phyloP scores from a whole-genome alignment of 768 basidiomycete species.

The Ramaria sp. region DNA sequence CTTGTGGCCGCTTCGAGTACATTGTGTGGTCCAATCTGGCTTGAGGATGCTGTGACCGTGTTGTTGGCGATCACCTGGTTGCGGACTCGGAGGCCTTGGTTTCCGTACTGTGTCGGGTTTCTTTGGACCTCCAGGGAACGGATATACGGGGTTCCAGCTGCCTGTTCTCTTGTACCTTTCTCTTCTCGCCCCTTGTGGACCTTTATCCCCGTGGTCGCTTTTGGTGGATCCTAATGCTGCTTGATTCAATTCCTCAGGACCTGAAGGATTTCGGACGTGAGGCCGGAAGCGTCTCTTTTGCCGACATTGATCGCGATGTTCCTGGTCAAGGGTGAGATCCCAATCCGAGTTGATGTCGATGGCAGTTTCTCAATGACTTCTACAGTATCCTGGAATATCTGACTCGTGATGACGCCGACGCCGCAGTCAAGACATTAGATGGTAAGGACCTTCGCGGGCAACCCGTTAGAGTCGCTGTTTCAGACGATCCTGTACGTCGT shows the following conservation, averaged over 20 bases:
- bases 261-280: slow-evolving; percentile 96
- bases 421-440: slow-evolving; percentile 81
- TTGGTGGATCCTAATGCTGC: slow-evolving; percentile 3
- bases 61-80: not conserved
- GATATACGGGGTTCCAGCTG: not conserved
- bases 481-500: slow-evolving; percentile 42
- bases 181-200: slow-evolving; percentile 20
- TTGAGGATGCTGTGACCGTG: not conserved
- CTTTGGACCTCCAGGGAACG: not conserved
- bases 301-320: slow-evolving; percentile 84
- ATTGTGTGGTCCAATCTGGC: slow-evolving; percentile 1
- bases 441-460: slow-evolving; percentile 82
- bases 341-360: no score
- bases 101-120: not conserved
- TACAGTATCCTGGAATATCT: slow-evolving; percentile 83
- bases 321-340: slow-evolving; percentile 74
- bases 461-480: slow-evolving; percentile 59
- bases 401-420: slow-evolving; percentile 81
- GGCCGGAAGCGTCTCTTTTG: slow-evolving; percentile 86
- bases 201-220: slow-evolving; percentile 14
- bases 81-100: not conserved
- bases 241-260: slow-evolving; percentile 44
- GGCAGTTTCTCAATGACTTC: not conserved
- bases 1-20: not conserved
- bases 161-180: slow-evolving; percentile 3